Base-by-base conservation (phyloP, 345 rosid genomes). In the Eutrema yunnanense region DNA sequence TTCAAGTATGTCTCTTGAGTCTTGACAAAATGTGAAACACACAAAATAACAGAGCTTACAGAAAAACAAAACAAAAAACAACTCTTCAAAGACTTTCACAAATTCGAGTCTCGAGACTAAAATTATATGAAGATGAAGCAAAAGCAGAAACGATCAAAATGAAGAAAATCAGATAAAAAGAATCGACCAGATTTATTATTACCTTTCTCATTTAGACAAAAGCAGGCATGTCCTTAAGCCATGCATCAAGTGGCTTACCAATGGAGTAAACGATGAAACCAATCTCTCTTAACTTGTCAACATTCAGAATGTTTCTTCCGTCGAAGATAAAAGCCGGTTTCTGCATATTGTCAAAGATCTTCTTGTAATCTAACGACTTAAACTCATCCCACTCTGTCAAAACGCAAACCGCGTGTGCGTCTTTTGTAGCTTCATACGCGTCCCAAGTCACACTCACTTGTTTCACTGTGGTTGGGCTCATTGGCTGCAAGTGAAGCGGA, bases 331-430 rank as follows among this genome's bases (percentile, higher is more conserved):
- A 92, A 8, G 96, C 98, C 1, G 96, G 98, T 78, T 92, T 92
- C 86, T 92, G 92, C 98, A 92, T 92, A 72, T 82, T 85, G 67
- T 89, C 89, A 14, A 82, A 88, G 71, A 92, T 92, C 88, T 38
- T 89, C 82, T 88, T 78, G 85, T 81, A 92, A 63, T 92, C 98
- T 0, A 92, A 89, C 8, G 72, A 77, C 94, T 82, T 89, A 76
- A 92, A 92, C 77, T 92, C 96, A 5, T 89, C 98, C 98, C 98
- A 92, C 81, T 92, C 94, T 0, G 98, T 92, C 80, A 92, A 77
- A 72, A 92, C 81, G 81, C 98, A 92, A 37, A 92, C 52, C 9
- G 85, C 96, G 36, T 92, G 98, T 4, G 98, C 98, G 58, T 77
- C 89, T 80, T 86, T 92, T 3, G 88, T 80, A 49, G 98, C 96